Evolutionary conservation across 305 asterid genomes (phyloP), one percentile per base, ranked within the genome.

Genomic region (Fraxinus greggii): DNA sequence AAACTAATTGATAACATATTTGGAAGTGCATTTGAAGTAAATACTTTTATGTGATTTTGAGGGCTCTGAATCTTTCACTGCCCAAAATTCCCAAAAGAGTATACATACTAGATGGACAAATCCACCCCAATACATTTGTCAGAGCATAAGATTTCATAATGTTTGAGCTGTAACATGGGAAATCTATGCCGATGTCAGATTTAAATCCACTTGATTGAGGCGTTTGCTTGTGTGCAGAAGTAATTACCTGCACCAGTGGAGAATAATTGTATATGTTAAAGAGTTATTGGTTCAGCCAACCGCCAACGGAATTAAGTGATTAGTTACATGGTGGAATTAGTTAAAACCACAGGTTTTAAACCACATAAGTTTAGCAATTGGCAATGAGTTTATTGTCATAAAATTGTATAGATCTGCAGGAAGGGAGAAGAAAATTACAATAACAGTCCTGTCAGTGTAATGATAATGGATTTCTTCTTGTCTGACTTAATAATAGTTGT

Each of bases 401-500:
- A 23, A 65, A 63, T 56, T 26, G 7, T 65, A 65, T 65, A 15
- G 72, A 65, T 65, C 33, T 65, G 72, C 35, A 24, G 35, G 72
- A 13, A 65, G 12, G 31, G 72, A 45, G 72, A 65, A 26, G n/a
- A 65, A 24, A 65, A 23, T 65, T 24, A 23, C 35, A 65, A 65
- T 10, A 61, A 23, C 2, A 21, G 1, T 61, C 15, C 31, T 61
- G 72, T 23, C n/a, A 65, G 29, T 72, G 35, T 23, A 76, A 24
- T 31, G 72, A 26, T 72, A 78, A 38, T 61, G 29, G 51, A 59
- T 59, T 8, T 59, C 19, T 76, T 42, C 56, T 76, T 76, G 36
- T 78, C 31, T 78, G 80, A 48, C 72, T 81, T 73, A 63, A 74
- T 67, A 76, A 36, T 59, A 40, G 3, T 42, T 78, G 78, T 17